Conservation (phyloP, 2,329 filamentous ascomycete genomes). For the Epichloe gansuensis region DNA sequence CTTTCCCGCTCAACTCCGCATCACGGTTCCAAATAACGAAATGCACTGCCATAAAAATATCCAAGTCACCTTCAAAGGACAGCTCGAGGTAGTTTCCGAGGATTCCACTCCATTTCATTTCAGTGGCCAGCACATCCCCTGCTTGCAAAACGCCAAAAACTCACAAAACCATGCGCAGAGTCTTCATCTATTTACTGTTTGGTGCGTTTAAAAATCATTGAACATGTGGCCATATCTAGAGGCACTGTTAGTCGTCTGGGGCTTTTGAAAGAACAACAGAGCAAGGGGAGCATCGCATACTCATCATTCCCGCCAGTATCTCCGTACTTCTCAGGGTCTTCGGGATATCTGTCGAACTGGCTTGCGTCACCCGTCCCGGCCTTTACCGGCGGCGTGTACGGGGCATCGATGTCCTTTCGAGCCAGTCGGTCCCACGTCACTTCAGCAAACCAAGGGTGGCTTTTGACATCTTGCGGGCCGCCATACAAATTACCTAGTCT, state of each 20-base stretch:
- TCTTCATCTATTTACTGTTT: not conserved
- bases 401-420: slow-evolving; percentile 95
- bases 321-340: slow-evolving; percentile 91
- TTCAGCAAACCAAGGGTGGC: slow-evolving; percentile 90
- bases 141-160: not conserved
- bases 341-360: slow-evolving; percentile 95
- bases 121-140: not conserved
- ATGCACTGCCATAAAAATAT: not conserved
- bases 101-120: not conserved
- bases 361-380: slow-evolving; percentile 90
- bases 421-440: slow-evolving; percentile 94
- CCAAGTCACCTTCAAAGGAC: not conserved
- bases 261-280: slow-evolving; percentile 17
- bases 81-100: not conserved
- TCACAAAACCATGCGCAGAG: not conserved
- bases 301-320: slow-evolving; percentile 59
- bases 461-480: slow-evolving; percentile 85
- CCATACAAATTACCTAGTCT: slow-evolving; percentile 87
- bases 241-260: slow-evolving; percentile 4
- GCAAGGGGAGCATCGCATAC: slow-evolving; percentile 40
- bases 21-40: not conserved
- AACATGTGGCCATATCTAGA: slow-evolving; percentile 62
- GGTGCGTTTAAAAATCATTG: slow-evolving; percentile 50
- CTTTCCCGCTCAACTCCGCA: not conserved
- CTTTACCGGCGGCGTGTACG: slow-evolving; percentile 91